Conservation (phyloP, 192 early-diverging fungal genomes). For the Backusella westeae region DNA sequence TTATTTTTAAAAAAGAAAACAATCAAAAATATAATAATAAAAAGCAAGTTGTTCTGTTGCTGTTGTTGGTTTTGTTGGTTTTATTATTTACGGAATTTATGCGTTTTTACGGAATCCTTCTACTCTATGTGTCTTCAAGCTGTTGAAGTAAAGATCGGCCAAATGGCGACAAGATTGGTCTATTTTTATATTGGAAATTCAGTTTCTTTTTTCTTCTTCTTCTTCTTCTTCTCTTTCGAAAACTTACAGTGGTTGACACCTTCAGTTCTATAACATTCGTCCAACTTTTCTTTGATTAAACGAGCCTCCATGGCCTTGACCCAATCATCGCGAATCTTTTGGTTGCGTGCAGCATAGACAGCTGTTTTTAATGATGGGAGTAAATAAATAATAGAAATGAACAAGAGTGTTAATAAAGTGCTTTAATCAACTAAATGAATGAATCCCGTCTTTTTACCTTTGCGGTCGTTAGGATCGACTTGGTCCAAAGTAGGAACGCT, state of each 20-base stretch:
- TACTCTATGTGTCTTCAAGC: slow-evolving; percentile 52
- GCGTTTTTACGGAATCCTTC: slow-evolving; percentile 50
- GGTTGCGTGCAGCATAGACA: slow-evolving; percentile 69
- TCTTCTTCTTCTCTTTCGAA: neutral
- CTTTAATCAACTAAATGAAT: neutral
- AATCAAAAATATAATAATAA: neutral
- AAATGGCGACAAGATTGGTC: slow-evolving; percentile 88
- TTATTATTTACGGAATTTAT: slow-evolving; percentile 1
- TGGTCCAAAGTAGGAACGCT: slow-evolving; percentile 39
- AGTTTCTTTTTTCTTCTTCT: neutral
- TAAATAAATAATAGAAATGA: neutral
- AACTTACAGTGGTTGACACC: slow-evolving; percentile 82
- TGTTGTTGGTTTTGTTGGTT: neutral
- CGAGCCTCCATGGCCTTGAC: slow-evolving; percentile 88
- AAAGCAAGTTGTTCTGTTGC: neutral
- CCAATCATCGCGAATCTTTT: slow-evolving; percentile 84
- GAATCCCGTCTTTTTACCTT: slow-evolving; percentile 24
- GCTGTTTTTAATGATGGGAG: slow-evolving; percentile 27
- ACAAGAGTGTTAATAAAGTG: neutral
- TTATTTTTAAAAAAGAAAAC: neutral
- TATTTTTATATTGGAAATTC: neutral
- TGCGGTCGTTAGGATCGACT: slow-evolving; percentile 38
- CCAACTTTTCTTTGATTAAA: slow-evolving; percentile 80
- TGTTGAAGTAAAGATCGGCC: slow-evolving; percentile 75
- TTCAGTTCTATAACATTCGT: slow-evolving; percentile 90